Base-by-base conservation (phyloP, 192 early-diverging fungal species). In the Coemansia sp. region DNA sequence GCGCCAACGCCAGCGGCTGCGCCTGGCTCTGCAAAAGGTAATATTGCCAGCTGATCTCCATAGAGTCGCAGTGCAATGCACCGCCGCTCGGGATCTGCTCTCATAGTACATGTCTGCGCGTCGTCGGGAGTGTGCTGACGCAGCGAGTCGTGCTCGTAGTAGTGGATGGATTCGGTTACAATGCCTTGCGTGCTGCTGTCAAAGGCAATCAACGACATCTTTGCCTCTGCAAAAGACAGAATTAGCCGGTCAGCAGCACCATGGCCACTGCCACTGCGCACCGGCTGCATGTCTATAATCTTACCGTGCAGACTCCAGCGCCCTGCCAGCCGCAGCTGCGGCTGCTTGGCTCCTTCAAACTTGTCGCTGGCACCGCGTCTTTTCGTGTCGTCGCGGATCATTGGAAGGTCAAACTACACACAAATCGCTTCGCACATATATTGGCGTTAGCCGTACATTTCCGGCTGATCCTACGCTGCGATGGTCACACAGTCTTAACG, bases 141-240 rank as follows among this genome's bases (percentile, higher is more conserved):
- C 59, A 93, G 89, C 61, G 91, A 88, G 54, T 96, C 97, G 31
- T 93, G 85, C 74, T 98, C 97, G 75, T 97, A 98, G 73, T 91
- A 95, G 80, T 98, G 97, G 20, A 98, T 90, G 9, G 95, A 97
- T 22, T 97, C 92, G 3, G 97, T 98, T 1, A 91, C 87, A 59
- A 97, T 84, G 31, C 82, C 79, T 59, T 94, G 87, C 7, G 86
- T 87, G 36, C 86, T 82, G 4, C 79, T 84, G 17, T 91, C 91
- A 76, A 87, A 98, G 61, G 95, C 91, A 25, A 98, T 75, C 51
- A 98, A 69, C 22, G 94, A 92, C 91, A 98, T 93, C 91, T 97
- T 85, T 21, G 69, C 71, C 52, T 84, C 83, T 7, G 68, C 58
- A 55, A 84, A 84, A 14, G 72, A 72, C 36, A 81, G 51, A 24